A percentile compares a stretch with the other conserved stretches of the same genome.
These are phyloP conservation scores for Penicillium canariense DNA, from an alignment of 495 filamentous ascomycete species.

Conservation along the genomic window DNA sequence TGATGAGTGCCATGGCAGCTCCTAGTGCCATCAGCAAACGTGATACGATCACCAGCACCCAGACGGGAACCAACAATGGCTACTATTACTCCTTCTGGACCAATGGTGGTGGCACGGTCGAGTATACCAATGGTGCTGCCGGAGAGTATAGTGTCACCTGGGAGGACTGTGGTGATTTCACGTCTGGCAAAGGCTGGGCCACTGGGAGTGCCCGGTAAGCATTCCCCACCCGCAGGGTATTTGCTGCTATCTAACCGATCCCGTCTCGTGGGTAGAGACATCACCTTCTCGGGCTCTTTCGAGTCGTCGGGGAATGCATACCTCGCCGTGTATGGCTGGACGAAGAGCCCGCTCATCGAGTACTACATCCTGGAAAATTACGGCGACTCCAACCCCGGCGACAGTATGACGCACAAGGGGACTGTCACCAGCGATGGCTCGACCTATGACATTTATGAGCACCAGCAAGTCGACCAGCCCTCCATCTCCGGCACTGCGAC, in stretches of 20 bases:
- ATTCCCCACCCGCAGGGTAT: background rate
- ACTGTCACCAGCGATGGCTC: slow-evolving; percentile 57
- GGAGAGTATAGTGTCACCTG: slow-evolving; percentile 58
- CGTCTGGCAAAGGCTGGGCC: slow-evolving; percentile 63
- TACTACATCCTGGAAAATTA: slow-evolving; percentile 64
- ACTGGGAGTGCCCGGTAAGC: slow-evolving; percentile 47
- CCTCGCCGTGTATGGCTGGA: slow-evolving; percentile 64
- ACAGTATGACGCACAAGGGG: slow-evolving; percentile 37
- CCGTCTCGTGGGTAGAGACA: slow-evolving; percentile 30
- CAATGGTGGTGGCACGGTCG: slow-evolving; percentile 50
- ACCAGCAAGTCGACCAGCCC: slow-evolving; percentile 57
- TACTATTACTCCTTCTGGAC: slow-evolving; percentile 66
- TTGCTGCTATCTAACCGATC: background rate
- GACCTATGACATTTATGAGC: slow-evolving; percentile 63
- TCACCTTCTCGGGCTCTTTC: slow-evolving; percentile 56
- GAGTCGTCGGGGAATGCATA: slow-evolving; percentile 57
- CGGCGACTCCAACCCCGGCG: slow-evolving; percentile 51
- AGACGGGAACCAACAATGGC: slow-evolving; percentile 54
- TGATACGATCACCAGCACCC: slow-evolving; percentile 34
- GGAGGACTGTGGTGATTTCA: slow-evolving; percentile 56
- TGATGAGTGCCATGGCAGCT: slow-evolving; percentile 36
- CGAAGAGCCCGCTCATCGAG: slow-evolving; percentile 57
- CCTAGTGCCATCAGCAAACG: slow-evolving; percentile 37
- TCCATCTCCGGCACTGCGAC: slow-evolving; percentile 57
- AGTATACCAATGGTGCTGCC: slow-evolving; percentile 55